Evolutionary conservation across 78 protist genomes (phyloP).

Genomic region (Chrysochromulina tobinii): DNA sequence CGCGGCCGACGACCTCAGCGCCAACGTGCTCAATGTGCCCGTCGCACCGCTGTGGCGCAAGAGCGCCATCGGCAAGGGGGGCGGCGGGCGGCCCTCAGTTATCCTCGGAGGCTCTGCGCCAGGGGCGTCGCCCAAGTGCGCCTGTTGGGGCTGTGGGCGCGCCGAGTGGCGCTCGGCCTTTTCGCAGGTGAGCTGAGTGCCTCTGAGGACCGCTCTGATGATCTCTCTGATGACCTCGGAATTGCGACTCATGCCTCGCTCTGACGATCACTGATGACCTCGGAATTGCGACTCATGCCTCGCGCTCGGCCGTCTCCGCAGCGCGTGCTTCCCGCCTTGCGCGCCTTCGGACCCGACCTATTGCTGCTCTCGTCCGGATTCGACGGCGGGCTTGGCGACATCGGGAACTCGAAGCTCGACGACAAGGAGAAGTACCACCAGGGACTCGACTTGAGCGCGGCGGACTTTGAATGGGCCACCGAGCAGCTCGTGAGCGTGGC

Average conservation of each 20-base stretch:
- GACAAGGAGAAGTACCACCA: not conserved
- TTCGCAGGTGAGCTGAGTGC: too few species aligned
- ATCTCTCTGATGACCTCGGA: too few species aligned
- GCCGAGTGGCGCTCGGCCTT: conserved; percentile 1
- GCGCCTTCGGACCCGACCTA: not conserved
- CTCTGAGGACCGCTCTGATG: too few species aligned
- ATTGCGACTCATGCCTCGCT: too few species aligned
- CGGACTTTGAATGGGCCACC: not conserved
- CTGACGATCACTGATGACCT: too few species aligned
- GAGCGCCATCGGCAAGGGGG: not conserved
- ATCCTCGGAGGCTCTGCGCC: not conserved
- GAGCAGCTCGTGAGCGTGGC: not conserved
- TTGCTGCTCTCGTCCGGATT: conserved; percentile 6
- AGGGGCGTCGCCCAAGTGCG: not conserved
- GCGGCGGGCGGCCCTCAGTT: too few species aligned
- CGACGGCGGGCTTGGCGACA: not conserved
- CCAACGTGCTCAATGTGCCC: not conserved
- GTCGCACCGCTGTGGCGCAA: not conserved
- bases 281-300: too few species aligned
- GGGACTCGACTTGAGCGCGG: not conserved
- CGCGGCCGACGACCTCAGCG: not conserved
- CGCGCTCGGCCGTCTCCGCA: not conserved
- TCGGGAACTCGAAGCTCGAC: not conserved
- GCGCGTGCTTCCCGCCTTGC: not conserved
- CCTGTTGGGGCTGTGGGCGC: not conserved